Conservation (phyloP, 2,329 filamentous ascomycete genomes). For the Scedosporium boydii region DNA sequence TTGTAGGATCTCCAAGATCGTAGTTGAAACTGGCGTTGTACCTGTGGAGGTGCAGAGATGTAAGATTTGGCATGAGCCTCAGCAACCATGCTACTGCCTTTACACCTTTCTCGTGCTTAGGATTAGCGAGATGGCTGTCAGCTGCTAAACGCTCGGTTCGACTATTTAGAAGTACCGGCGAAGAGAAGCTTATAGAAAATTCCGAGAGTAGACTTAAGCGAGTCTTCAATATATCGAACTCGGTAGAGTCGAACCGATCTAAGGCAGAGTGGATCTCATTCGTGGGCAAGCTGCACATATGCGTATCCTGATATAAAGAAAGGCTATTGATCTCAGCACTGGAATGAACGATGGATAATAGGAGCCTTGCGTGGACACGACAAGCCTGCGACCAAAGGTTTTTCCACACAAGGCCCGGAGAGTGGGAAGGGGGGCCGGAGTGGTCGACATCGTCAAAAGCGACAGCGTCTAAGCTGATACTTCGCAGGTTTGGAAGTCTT, state of each 20-base stretch:
- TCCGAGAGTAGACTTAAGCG: not conserved
- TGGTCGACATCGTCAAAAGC: not conserved
- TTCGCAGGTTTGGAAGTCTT: not conserved
- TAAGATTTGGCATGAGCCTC: not conserved
- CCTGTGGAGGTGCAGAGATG: not conserved
- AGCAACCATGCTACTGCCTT: not conserved
- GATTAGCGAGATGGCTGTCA: not conserved
- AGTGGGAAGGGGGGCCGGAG: not conserved
- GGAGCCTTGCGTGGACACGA: not conserved
- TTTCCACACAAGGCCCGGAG: not conserved
- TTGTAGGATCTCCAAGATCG: not conserved
- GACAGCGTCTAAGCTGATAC: not conserved
- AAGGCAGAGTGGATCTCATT: not conserved
- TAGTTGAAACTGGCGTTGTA: not conserved
- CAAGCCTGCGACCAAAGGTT: not conserved
- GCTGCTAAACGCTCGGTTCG: not conserved
- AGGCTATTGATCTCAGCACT: not conserved
- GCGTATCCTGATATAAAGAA: not conserved
- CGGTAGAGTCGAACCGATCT: not conserved
- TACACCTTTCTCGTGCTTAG: not conserved
- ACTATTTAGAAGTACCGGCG: not conserved
- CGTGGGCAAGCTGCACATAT: not conserved
- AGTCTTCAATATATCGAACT: not conserved
- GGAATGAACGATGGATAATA: not conserved
- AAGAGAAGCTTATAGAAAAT: not conserved